phyloP scores from a whole-genome alignment of 1,139 yeast genomes.

The Yamadazyma membranifaciens region DNA sequence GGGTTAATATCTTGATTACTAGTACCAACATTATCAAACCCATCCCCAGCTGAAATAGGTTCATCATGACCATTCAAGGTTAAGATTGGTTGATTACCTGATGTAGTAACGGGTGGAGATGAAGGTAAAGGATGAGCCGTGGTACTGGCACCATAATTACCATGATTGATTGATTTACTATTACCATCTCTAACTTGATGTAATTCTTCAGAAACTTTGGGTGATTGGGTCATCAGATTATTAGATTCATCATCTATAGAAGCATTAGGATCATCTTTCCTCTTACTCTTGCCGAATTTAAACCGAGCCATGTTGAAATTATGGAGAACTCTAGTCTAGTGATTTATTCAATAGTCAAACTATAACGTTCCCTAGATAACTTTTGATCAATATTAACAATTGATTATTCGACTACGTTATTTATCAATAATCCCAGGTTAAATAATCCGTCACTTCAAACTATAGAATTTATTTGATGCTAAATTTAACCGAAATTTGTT shows the following conservation, averaged over 20 bases:
- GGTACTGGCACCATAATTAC: not conserved
- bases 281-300: slow-evolving; percentile 16
- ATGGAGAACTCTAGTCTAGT: not conserved
- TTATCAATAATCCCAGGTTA: too few relatives aligned
- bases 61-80: not conserved
- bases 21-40: not conserved
- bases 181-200: not conserved
- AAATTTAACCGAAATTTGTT: not conserved
- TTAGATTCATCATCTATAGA: slow-evolving; percentile 15
- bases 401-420: not conserved
- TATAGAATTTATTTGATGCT: too few relatives aligned
- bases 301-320: slow-evolving; percentile 15
- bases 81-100: not conserved
- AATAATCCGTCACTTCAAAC: too few relatives aligned
- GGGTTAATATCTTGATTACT: not conserved
- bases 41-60: slow-evolving; percentile 1
- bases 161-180: not conserved
- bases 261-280: slow-evolving; percentile 13
- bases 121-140: not conserved
- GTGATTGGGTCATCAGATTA: slow-evolving; percentile 8
- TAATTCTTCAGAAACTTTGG: slow-evolving; percentile 3
- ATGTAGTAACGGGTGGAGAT: not conserved
- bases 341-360: not conserved
- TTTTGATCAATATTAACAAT: not conserved
- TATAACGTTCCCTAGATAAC: too few relatives aligned